Conservation (phyloP, 805 yeast genomes). For the Priceomyces carsonii region DNA sequence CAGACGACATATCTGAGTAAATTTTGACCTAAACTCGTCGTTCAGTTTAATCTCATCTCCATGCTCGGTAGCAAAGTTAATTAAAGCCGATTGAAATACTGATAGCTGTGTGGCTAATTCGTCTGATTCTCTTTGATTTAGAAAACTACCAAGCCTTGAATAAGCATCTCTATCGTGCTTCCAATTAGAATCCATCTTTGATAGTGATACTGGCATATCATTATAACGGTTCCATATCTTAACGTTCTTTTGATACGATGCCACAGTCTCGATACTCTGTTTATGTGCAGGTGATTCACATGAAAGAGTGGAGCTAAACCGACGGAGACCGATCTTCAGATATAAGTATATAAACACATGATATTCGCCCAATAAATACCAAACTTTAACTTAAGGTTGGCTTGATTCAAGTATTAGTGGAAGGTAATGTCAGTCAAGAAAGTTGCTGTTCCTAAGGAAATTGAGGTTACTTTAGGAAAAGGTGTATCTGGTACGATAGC, state of each 20-base stretch:
- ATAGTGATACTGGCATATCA: too few species aligned
- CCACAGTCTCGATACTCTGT: too few species aligned
- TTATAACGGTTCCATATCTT: too few species aligned
- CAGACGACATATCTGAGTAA: slow-evolving; percentile 71
- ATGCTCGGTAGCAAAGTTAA: slow-evolving; percentile 75
- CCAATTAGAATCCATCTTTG: slow-evolving; percentile 1
- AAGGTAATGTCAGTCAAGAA: too few species aligned
- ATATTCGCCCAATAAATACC: too few species aligned
- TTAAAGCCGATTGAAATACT: slow-evolving; percentile 74
- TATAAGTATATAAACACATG: too few species aligned
- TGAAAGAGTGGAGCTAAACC: too few species aligned
- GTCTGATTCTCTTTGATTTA: slow-evolving; percentile 55
- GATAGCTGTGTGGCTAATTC: slow-evolving; percentile 70
- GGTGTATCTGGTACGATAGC: slow-evolving; percentile 42
- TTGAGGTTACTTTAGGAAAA: slow-evolving; percentile 32
- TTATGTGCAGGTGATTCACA: too few species aligned
- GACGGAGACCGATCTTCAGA: too few species aligned
- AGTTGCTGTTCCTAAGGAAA: slow-evolving; percentile 27
- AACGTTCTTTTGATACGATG: too few species aligned
- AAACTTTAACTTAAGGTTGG: too few species aligned
- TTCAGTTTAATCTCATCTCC: slow-evolving; percentile 65
- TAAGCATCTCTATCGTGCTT: slow-evolving; percentile 33
- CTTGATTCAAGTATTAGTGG: too few species aligned
- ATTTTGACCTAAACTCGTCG: slow-evolving; percentile 65
- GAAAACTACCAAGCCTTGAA: slow-evolving; percentile 49